Base-by-base conservation (phyloP, 2,329 filamentous ascomycete species). In the Fusarium bulbicola region DNA sequence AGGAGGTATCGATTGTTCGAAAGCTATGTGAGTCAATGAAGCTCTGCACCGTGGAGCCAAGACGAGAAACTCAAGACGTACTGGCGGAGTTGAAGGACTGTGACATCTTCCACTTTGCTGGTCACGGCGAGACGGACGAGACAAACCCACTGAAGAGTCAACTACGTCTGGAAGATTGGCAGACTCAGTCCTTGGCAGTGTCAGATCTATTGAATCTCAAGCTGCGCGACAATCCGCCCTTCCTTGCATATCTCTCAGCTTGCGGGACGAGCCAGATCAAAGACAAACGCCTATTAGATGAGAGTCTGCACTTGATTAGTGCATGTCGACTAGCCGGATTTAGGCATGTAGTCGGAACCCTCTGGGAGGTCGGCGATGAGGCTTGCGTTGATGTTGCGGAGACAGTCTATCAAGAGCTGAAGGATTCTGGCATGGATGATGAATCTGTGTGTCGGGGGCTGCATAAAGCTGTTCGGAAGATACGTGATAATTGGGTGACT, bases 211-310 rank as follows among this genome's bases (percentile, higher is more conserved):
- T 62, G 0, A 24, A 28, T 7, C 52, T 59, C 10, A 59, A 46
- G 1, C n/a, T 62, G 2, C 37, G 52, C 3, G 26, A 46, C 1
- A 34, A 34, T 8, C 40, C 32, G 10, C 60, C 60, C 0, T 63
- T 63, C 4, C 5, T 63, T 0, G 53, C 60, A 26, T 63, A 63
- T 8, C 40, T 63, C 1, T 59, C 53, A 16, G 59, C 59, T 4
- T 63, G 60, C 7, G 59, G 53, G 5, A 62, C 59, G 0, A 59
- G 59, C 20, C 32, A 42, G 14, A 59, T 62, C 3, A 58, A 58
- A 18, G 59, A 62, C 3, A 45, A 46, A 6, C 40, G 37, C 0
- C 20, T 62, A 1, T 1, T 62, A 0, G 52, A 62, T 13, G 59
- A 59, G n/a, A 62, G 32, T 10, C 21, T 62, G 20, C 52, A 59